Evolutionary conservation across 495 filamentous ascomycete genomes (phyloP).

Genomic region (Penicillium daleae): DNA sequence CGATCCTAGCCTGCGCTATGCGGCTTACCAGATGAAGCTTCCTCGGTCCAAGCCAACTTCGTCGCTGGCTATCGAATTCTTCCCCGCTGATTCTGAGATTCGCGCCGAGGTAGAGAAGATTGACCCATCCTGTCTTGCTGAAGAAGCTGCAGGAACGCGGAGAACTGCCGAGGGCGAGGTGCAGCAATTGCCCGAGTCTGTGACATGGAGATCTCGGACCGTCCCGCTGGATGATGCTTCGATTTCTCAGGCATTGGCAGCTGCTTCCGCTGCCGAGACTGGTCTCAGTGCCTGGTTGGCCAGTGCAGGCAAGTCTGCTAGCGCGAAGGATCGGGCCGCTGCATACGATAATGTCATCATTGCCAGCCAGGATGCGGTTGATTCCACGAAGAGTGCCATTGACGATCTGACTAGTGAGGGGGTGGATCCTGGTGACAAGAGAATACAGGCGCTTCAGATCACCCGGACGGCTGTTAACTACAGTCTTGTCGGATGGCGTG

Average conservation of each 20-base stretch:
- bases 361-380: constrained; percentile 90
- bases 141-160: constrained; percentile 62
- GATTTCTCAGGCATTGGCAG: constrained; percentile 75
- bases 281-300: constrained; percentile 54
- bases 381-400: constrained; percentile 89
- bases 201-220: constrained; percentile 87
- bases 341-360: constrained; percentile 91
- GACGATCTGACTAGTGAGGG: constrained; percentile 85
- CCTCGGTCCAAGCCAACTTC: constrained; percentile 80
- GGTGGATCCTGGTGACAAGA: constrained; percentile 78
- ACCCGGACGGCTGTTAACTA: constrained; percentile 93
- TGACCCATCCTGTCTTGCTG: constrained; percentile 68
- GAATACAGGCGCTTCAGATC: constrained; percentile 92
- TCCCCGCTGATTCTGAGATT: constrained; percentile 63
- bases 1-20: constrained; percentile 92
- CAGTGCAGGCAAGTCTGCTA: constrained; percentile 41
- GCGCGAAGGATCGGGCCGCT: constrained; percentile 63
- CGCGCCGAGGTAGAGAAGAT: constrained; percentile 69
- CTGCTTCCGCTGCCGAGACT: constrained; percentile 56
- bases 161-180: constrained; percentile 52
- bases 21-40: constrained; percentile 86
- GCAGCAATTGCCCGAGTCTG: constrained; percentile 69
- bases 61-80: constrained; percentile 76
- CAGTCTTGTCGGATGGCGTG: constrained; percentile 88
- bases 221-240: constrained; percentile 90